These are phyloP conservation scores for Xerocomellus amylosporus DNA, from an alignment of 768 basidiomycete species.

Conservation along the genomic window DNA sequence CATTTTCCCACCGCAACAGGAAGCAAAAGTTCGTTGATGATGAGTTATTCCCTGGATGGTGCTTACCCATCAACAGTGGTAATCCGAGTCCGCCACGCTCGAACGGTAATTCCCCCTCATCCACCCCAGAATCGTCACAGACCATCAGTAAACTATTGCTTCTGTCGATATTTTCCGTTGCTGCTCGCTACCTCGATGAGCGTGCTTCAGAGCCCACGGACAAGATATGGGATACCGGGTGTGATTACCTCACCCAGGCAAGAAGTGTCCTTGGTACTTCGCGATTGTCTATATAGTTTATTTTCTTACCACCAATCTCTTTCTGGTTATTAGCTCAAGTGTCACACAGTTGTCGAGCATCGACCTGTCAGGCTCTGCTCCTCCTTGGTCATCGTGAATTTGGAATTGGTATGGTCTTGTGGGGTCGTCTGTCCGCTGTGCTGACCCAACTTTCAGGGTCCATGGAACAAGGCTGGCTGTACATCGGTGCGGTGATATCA, in stretches of 20 bases:
- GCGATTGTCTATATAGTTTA: not conserved
- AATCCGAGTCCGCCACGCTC: constrained; percentile 34
- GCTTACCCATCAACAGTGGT: constrained; percentile 30
- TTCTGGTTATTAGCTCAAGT: constrained; percentile 46
- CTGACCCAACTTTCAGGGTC: constrained; percentile 36
- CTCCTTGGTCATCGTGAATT: constrained; percentile 82
- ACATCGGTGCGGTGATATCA: constrained; percentile 49
- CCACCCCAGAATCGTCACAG: constrained; percentile 51
- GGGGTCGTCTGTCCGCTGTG: not conserved
- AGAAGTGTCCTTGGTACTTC: constrained; percentile 59
- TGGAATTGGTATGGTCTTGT: constrained; percentile 58
- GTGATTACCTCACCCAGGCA: constrained; percentile 60
- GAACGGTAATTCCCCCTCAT: constrained; percentile 10
- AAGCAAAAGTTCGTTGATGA: constrained; percentile 24
- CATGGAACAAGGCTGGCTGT: constrained; percentile 87
- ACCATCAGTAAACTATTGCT: constrained; percentile 67
- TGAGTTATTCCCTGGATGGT: not conserved
- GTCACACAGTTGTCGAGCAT: constrained; percentile 64
- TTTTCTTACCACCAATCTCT: not conserved
- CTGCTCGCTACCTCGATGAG: constrained; percentile 67
- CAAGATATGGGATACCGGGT: constrained; percentile 72
- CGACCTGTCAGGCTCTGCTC: constrained; percentile 78
- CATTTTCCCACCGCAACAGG: constrained; percentile 12
- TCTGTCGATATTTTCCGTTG: constrained; percentile 77
- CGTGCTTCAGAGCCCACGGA: constrained; percentile 43